These are phyloP conservation scores for Diplodia intermedia DNA, from an alignment of 2,329 filamentous ascomycete genomes.

Conservation along the genomic window DNA sequence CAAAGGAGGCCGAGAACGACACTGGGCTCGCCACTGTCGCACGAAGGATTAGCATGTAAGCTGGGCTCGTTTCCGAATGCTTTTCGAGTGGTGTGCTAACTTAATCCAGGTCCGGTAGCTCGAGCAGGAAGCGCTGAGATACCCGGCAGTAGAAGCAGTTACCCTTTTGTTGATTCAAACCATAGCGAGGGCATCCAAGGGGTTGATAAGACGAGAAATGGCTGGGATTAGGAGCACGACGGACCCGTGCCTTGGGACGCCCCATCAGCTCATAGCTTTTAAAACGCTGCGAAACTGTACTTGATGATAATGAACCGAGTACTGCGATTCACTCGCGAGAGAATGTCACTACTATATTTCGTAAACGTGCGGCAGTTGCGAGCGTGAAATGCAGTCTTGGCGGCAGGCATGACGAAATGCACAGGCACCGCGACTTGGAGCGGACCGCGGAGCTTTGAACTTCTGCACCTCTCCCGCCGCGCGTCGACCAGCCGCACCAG, in stretches of 20 bases:
- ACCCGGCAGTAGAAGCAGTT: conserved; percentile 27
- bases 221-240: conserved; percentile 11
- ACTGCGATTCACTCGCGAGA: background rate
- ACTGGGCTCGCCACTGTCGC: conserved; percentile 84
- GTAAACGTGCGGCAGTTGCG: background rate
- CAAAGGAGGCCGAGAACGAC: conserved; percentile 90
- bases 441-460: conserved; percentile 30
- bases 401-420: conserved; percentile 33
- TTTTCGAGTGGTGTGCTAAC: background rate
- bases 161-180: conserved; percentile 24
- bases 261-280: conserved; percentile 23
- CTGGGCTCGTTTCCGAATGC: conserved; percentile 20
- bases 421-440: conserved; percentile 8
- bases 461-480: conserved; percentile 22
- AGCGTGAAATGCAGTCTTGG: conserved; percentile 21
- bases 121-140: conserved; percentile 44
- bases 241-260: conserved; percentile 5
- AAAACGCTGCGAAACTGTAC: conserved; percentile 15
- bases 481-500: conserved; percentile 5
- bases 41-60: conserved; percentile 95
- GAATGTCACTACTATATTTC: conserved; percentile 8
- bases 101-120: conserved; percentile 50
- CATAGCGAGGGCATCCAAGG: conserved; percentile 29
- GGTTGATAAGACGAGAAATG: conserved; percentile 17
- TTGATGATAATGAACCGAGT: conserved; percentile 29